Conservation (phyloP, 2,329 filamentous ascomycete species). For the Cercospora nicotianae region DNA sequence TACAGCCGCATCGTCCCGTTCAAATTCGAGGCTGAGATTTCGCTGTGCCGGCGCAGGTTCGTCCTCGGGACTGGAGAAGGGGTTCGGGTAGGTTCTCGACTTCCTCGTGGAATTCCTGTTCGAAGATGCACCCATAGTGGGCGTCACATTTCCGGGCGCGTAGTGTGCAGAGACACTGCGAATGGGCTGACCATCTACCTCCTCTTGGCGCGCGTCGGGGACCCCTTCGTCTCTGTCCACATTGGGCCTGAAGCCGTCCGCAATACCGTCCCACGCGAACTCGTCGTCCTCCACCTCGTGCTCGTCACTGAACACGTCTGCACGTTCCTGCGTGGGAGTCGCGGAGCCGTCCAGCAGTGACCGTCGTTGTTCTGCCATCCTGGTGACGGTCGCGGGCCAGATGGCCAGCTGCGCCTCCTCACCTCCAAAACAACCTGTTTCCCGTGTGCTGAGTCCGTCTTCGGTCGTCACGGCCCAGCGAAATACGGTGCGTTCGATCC, state of each 20-base stretch:
- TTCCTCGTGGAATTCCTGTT: slow-evolving; percentile 39
- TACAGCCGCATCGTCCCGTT: slow-evolving; percentile 31
- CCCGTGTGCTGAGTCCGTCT: background rate
- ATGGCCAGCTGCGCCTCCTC: slow-evolving; percentile 29
- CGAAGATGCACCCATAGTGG: slow-evolving; percentile 15
- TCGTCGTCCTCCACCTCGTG: slow-evolving; percentile 47
- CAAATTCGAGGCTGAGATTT: slow-evolving; percentile 31
- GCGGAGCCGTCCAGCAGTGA: slow-evolving; percentile 34
- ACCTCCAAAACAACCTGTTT: slow-evolving; percentile 18
- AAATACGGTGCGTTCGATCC: background rate
- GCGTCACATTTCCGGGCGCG: slow-evolving; percentile 26
- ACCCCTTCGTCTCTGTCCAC: slow-evolving; percentile 31
- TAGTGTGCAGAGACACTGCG: slow-evolving; percentile 37
- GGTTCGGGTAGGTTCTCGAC: slow-evolving; percentile 34
- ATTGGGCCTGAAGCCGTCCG: slow-evolving; percentile 49
- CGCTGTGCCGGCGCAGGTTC: slow-evolving; percentile 21
- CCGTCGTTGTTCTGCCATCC: slow-evolving; percentile 29
- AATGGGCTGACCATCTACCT: slow-evolving; percentile 33
- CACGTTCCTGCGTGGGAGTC: slow-evolving; percentile 37
- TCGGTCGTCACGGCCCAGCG: slow-evolving; percentile 8
- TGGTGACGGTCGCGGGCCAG: slow-evolving; percentile 21
- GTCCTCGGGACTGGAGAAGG: slow-evolving; percentile 41
- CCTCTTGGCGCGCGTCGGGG: slow-evolving; percentile 25
- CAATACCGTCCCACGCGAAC: slow-evolving; percentile 45
- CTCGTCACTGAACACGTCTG: slow-evolving; percentile 53